phyloP scores from a whole-genome alignment of 2,329 filamentous ascomycete species.

The Fusarium sp. region DNA sequence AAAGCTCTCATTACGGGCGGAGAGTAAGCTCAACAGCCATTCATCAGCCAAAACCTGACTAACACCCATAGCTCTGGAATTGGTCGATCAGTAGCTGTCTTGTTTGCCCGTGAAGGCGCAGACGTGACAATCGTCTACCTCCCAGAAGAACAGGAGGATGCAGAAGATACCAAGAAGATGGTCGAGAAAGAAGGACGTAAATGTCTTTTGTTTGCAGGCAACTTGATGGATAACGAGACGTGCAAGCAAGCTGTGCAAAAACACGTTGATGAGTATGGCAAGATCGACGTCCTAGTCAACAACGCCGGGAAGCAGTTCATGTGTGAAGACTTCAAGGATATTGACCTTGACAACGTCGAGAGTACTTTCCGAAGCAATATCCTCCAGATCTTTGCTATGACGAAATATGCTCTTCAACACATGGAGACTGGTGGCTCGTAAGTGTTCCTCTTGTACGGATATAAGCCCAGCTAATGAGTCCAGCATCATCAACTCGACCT shows the following conservation, averaged over 20 bases:
- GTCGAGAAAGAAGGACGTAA: conserved; percentile 66
- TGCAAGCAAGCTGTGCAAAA: conserved; percentile 67
- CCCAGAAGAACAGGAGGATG: conserved; percentile 69
- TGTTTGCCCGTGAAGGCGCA: conserved; percentile 72
- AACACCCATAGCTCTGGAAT: conserved; percentile 63
- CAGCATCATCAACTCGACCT: conserved; percentile 71
- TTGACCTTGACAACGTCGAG: conserved; percentile 68
- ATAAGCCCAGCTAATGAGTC: neutral
- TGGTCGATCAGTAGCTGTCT: conserved; percentile 67
- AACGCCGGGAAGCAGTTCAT: conserved; percentile 72
- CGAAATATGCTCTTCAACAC: conserved; percentile 69
- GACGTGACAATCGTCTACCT: conserved; percentile 70
- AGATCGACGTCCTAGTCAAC: conserved; percentile 69
- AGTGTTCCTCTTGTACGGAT: conserved; percentile 33
- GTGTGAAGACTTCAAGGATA: conserved; percentile 67
- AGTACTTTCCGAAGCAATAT: conserved; percentile 72
- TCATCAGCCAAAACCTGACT: accelerated
- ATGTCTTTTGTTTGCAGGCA: conserved; percentile 64
- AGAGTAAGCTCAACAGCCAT: conserved; percentile 59
- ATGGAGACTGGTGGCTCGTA: conserved; percentile 66
- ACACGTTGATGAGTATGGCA: conserved; percentile 65
- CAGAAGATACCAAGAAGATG: conserved; percentile 66
- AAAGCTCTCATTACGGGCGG: conserved; percentile 70
- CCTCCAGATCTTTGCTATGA: conserved; percentile 71
- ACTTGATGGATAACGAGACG: conserved; percentile 65